Evolutionary conservation across 345 rosid genomes (phyloP).

Genomic region (Euphorbia peplus): DNA sequence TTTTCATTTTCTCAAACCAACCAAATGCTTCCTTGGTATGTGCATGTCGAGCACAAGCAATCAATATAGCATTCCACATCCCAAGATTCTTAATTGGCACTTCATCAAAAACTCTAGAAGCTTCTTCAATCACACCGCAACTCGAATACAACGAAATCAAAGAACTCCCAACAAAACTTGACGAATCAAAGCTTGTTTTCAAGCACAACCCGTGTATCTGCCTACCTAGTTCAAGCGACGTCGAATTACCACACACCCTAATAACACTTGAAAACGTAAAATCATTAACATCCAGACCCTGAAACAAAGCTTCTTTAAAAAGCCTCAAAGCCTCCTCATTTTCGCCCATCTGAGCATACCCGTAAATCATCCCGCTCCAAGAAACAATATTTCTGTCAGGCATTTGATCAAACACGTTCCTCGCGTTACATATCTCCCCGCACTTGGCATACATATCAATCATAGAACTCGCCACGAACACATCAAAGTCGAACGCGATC

Average conservation of each 20-base stretch:
- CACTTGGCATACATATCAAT: conserved; percentile 88
- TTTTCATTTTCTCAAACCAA: conserved; percentile 60
- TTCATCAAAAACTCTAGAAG: conserved; percentile 55
- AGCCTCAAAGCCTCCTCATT: conserved; percentile 62
- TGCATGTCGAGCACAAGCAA: conserved; percentile 77
- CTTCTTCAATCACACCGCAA: conserved; percentile 69
- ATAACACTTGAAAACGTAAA: conserved; percentile 73
- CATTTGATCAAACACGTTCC: conserved; percentile 81
- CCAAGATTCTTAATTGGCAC: conserved; percentile 59
- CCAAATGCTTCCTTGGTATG: conserved; percentile 43
- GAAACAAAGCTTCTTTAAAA: conserved; percentile 59
- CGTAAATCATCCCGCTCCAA: conserved; percentile 93
- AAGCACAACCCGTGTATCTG: conserved; percentile 79
- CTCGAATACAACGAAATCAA: conserved; percentile 75
- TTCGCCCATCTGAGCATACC: conserved; percentile 71
- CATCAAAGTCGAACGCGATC: conserved; percentile 57
- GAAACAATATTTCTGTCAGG: conserved; percentile 79
- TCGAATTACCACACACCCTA: conserved; percentile 67
- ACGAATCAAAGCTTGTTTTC: conserved; percentile 61
- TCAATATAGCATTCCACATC: conserved; percentile 86
- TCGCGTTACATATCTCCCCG: conserved; percentile 50
- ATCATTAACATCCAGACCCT: conserved; percentile 68
- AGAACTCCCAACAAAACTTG: conserved; percentile 75
- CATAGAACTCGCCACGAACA: conserved; percentile 78
- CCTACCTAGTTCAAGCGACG: conserved; percentile 76